These are phyloP conservation scores for Cercospora sp. DNA, from an alignment of 2,329 filamentous ascomycete species.

Conservation along the genomic window DNA sequence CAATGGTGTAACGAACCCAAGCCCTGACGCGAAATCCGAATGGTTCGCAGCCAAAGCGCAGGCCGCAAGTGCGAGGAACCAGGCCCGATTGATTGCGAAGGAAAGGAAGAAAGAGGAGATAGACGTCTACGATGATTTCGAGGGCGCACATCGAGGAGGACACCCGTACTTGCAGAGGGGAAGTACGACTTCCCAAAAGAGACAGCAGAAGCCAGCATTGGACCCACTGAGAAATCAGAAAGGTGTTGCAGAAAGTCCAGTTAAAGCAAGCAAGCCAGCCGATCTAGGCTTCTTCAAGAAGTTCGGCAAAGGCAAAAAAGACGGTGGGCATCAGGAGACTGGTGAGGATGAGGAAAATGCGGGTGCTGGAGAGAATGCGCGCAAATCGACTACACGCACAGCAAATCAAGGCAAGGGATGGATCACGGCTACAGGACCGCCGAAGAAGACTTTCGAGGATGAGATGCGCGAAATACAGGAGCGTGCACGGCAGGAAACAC, in stretches of 20 bases:
- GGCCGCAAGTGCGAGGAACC: constrained; percentile 13
- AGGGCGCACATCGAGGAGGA: constrained; percentile 39
- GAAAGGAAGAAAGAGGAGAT: constrained; percentile 24
- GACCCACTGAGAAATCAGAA: constrained; percentile 29
- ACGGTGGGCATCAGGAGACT: neutral
- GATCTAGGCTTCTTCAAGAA: constrained; percentile 36
- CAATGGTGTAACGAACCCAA: neutral
- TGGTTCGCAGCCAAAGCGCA: constrained; percentile 14
- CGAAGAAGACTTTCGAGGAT: constrained; percentile 38
- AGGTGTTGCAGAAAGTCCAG: constrained; percentile 1
- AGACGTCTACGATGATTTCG: constrained; percentile 48
- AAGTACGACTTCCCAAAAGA: neutral
- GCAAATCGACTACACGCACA: neutral
- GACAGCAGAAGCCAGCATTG: constrained; percentile 13
- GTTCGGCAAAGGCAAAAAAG: constrained; percentile 19
- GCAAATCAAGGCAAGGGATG: constrained; percentile 11
- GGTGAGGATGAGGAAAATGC: neutral
- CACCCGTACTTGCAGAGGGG: neutral
- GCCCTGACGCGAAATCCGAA: constrained; percentile 3
- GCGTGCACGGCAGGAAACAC: constrained; percentile 28
- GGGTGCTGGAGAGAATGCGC: neutral
- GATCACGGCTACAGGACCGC: constrained; percentile 19
- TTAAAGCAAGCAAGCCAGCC: constrained; percentile 6
- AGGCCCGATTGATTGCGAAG: neutral
- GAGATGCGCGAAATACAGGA: constrained; percentile 36